Conservation (phyloP, 257 asterid species). For the Ocimum tenuiflorum region DNA sequence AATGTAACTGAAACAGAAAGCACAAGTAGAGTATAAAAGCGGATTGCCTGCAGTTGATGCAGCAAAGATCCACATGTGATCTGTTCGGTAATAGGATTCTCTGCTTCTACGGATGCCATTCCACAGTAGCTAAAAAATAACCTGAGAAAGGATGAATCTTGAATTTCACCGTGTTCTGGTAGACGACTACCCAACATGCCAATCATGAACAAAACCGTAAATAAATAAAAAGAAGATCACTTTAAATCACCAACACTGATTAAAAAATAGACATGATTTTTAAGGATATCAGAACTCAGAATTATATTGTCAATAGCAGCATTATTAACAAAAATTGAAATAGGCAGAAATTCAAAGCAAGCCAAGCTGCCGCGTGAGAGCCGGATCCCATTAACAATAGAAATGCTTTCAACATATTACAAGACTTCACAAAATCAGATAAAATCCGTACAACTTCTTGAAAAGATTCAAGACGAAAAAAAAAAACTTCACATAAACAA, state of each 20-base stretch:
- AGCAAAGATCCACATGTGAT: constrained; percentile 74
- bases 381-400: background rate
- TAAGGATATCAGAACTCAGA: background rate
- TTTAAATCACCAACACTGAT: background rate
- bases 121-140: constrained; percentile 23
- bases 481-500: background rate
- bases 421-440: background rate
- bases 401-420: background rate
- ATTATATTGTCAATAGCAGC: background rate
- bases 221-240: too few species aligned
- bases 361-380: background rate
- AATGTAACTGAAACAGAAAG: constrained; percentile 8
- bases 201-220: background rate
- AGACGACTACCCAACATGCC: background rate
- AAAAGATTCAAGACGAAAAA: background rate
- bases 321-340: background rate
- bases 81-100: constrained; percentile 43
- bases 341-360: background rate
- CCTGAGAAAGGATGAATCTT: constrained; percentile 16
- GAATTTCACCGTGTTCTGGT: background rate
- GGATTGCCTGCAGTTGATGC: constrained; percentile 65
- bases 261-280: background rate
- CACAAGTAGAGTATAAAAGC: background rate
- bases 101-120: constrained; percentile 68
- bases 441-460: background rate